Conservation (phyloP, 1,284 basidiomycete species). For the Ganoderma lucidum region DNA sequence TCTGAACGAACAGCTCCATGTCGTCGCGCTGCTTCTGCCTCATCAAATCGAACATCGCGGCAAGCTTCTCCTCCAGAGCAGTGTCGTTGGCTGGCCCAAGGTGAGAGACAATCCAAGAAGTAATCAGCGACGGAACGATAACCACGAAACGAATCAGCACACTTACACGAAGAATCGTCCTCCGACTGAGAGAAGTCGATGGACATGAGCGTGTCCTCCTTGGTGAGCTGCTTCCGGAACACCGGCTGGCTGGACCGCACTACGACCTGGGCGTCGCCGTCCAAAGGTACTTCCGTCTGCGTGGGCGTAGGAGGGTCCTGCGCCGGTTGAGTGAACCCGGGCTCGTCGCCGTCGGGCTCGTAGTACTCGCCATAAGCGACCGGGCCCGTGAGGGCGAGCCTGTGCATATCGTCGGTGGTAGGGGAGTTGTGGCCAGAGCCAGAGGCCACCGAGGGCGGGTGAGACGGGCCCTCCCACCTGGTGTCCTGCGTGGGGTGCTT, state of each 20-base stretch:
- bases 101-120: not conserved
- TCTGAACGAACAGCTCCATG: not conserved
- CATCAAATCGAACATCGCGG: constrained; percentile 2
- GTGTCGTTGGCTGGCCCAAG: not conserved
- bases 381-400: not conserved
- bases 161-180: not conserved
- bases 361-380: not conserved
- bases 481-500: not conserved
- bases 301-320: not conserved
- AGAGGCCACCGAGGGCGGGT: not conserved
- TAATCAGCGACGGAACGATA: not conserved
- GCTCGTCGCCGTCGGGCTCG: not conserved
- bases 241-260: not conserved
- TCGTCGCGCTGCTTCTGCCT: constrained; percentile 7
- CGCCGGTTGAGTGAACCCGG: not conserved
- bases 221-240: not conserved
- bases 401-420: not conserved
- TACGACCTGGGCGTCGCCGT: too few species aligned
- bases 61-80: not conserved
- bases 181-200: not conserved
- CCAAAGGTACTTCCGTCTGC: too few species aligned
- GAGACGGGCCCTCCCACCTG: not conserved
- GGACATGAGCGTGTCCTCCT: constrained; percentile 16
- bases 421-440: not conserved
- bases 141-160: not conserved